A percentile compares a stretch with the other conserved stretches of the same genome.
Evolutionary conservation across 345 rosid species (phyloP).

Genomic region (Arabidopsis thaliana): TAIR10.1 NC_003076.8:1641501-1642000

Average conservation of each 20-base stretch:
- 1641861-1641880: conserved; percentile 16
- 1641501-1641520: conserved; percentile 85
- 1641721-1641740: not conserved
- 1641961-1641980: conserved; percentile 38
- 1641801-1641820: conserved; percentile 19
- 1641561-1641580: conserved; percentile 68
- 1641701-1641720: not conserved
- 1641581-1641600: conserved; percentile 52
- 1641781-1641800: conserved; percentile 8
- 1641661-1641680: conserved; percentile 44
- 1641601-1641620: conserved; percentile 43
- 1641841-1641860: conserved; percentile 11
- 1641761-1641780: conserved; percentile 3
- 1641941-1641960: conserved; percentile 65
- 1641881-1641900: conserved; percentile 49
- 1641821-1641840: conserved; percentile 11
- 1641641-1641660: conserved; percentile 79
- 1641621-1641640: conserved; percentile 70
- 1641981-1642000: not conserved
- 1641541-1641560: conserved; percentile 72
- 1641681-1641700: conserved; percentile 24
- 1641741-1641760: conserved; percentile 3
- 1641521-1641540: conserved; percentile 64
- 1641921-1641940: conserved; percentile 72
- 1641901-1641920: conserved; percentile 75